Evolutionary conservation across 768 basidiomycete species (phyloP), one percentile per base, ranked within the genome.

Genomic region (Daedaleopsis sinensis): DNA sequence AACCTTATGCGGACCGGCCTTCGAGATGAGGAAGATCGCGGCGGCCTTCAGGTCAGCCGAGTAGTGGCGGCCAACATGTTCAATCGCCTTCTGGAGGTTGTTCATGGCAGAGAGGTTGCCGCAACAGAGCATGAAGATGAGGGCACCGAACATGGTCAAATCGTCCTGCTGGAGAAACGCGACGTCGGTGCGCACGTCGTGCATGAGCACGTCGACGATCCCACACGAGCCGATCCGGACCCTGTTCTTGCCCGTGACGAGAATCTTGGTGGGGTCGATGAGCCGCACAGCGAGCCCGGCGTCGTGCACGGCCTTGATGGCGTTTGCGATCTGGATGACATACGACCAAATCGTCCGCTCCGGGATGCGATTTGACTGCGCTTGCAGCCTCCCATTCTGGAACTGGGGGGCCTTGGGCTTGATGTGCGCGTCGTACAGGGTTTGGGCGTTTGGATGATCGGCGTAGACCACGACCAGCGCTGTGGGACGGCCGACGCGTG

Each of bases 331-430:
- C 73, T 99, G 97, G 21, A 94, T 83, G 51, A 97, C 85, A 70
- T 95, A 98, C 3, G 90, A 89, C 97, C 97, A 99, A 3, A 99
- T 71, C 0, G 88, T 86, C 18, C 88, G 81, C 72, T 99, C 97
- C 0, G 90, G 82, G 21, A 98, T 76, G 37, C 57, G 62, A 16
- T 60, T 56, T 2, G 64, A 52, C 38, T 78, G 78, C 16, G 76
- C 73, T 46, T 72, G 73, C 9, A 74, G 69, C 48, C 76, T 78
- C 32, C 72, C 77, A 62, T 71, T 71, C 54, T 75, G 67, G 55
- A 72, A 77, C 3, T 70, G 67, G 16, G 77, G 70, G 13, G 81
- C 71, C 66, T 82, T 84, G 35, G 83, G 77, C 55, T 87, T 88
- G 59, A 96, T 77, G 69, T 97, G 87, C 36, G 83, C 80, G 43